A percentile compares a stretch with the other conserved stretches of the same genome.
Conservation (phyloP, 2,329 filamentous ascomycete species). For the Neofusicoccum cordaticola region DNA sequence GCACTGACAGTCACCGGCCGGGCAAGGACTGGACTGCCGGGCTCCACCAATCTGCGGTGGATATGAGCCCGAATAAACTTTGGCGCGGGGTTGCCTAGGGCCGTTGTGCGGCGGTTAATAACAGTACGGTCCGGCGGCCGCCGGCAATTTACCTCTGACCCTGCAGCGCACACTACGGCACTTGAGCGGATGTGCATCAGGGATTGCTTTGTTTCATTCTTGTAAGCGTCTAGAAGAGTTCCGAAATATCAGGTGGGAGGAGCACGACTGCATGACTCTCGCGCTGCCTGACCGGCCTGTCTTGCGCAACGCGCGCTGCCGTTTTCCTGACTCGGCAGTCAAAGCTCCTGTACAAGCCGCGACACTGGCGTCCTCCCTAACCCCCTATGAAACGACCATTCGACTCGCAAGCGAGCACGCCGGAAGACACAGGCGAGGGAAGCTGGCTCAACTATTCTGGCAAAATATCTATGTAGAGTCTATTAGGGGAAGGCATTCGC, state of each 20-base stretch:
- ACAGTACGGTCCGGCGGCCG: slow-evolving; percentile 3
- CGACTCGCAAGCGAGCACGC: background rate
- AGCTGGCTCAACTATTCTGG: background rate
- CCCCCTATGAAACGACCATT: slow-evolving; percentile 4
- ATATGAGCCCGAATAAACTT: background rate
- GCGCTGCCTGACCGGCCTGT: background rate
- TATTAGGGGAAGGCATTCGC: background rate
- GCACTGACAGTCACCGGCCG: background rate
- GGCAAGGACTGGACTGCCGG: background rate
- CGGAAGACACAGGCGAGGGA: slow-evolving; percentile 8
- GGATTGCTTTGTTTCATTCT: background rate
- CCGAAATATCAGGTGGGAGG: background rate
- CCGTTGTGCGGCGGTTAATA: slow-evolving; percentile 9
- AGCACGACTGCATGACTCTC: background rate
- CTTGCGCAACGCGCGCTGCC: background rate
- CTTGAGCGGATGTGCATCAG: background rate
- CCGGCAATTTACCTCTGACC: slow-evolving; percentile 12
- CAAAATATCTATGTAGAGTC: background rate
- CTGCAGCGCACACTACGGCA: background rate
- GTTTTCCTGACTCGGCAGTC: slow-evolving; percentile 4
- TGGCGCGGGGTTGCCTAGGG: background rate
- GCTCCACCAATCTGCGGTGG: background rate
- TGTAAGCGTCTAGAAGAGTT: background rate
- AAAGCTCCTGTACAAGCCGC: background rate
- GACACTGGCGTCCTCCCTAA: slow-evolving; percentile 9